phyloP scores from a whole-genome alignment of 345 rosid genomes.

The Rhodamnia rubescens region DNA sequence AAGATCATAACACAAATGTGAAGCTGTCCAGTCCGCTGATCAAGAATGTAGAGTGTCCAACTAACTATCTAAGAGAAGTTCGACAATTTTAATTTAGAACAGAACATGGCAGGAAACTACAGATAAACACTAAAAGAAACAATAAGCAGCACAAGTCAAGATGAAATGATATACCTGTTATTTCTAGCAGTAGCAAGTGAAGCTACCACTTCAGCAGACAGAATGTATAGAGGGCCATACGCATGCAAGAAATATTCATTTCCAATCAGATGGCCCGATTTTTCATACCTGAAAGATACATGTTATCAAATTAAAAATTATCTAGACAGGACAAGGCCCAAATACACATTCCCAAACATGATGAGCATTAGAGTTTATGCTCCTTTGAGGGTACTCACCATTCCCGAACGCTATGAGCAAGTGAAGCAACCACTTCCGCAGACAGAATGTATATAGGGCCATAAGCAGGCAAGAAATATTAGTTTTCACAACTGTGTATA shows the following conservation, averaged over 20 bases:
- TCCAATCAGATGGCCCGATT: slow-evolving; percentile 66
- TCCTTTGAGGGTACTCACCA: no score
- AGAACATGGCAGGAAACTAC: background rate
- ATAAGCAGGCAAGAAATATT: no score
- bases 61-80: background rate
- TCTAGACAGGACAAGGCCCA: background rate
- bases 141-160: background rate
- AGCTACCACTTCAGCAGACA: slow-evolving; percentile 67
- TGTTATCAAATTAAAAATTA: background rate
- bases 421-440: no score
- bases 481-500: background rate
- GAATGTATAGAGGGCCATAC: slow-evolving; percentile 67
- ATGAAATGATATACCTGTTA: slow-evolving; percentile 34
- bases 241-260: slow-evolving; percentile 75
- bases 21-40: background rate
- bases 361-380: no score
- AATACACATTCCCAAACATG: background rate
- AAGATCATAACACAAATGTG: background rate
- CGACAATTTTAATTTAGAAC: background rate
- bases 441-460: no score
- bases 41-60: background rate
- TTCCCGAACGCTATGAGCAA: no score
- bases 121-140: background rate
- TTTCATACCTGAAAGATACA: slow-evolving; percentile 56
- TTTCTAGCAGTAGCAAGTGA: slow-evolving; percentile 55